Evolutionary conservation across 2,329 filamentous ascomycete species (phyloP), one percentile per base, ranked within the genome.

Genomic region (Alternaria ethzedia): DNA sequence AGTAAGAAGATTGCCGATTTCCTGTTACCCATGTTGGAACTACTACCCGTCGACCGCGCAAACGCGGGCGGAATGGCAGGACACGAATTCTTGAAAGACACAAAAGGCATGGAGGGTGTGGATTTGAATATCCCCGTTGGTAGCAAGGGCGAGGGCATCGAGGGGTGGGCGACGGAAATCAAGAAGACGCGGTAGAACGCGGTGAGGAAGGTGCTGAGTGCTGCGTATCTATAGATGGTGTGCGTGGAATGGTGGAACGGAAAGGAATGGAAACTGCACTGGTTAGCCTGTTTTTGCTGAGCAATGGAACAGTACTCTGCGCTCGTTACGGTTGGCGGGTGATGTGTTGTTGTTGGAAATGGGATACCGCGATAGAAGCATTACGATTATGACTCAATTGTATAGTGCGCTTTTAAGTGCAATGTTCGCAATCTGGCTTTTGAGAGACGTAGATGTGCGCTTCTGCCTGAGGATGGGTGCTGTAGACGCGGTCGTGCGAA

Each of bases 1-100:
- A 89, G 88, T 47, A 91, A 90, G 81, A 88, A 88, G 64, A 90
- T 97, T 67, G 86, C 90, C 15, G 91, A 92, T 26, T 97, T 99
- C 81, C 80, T 99, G 61, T 85, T 90, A 1, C 96, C 96, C 1
- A 96, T 98, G 93, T 85, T 99, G 43, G 93, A 97, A 79, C 84
- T 99, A 23, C 83, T 93, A 44, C 96, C 96, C 0, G 93, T 95
- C 64, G 92, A 93, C 80, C 86, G 96, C 44, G 96, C 96, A 11
- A 99, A 98, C 77, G 96, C 96, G 1, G 96, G 96, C 36, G 96
- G 96, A 6, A 98, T 98, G 96, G 90, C 92, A 5, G 90, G 91
- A 7, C 93, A 97, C 72, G 79, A 84, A 6, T 98, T 95, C 87
- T 81, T 98, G 70, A 89, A 92, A 65, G 91, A 94, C 69, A 94